Conservation (phyloP, 2,329 filamentous ascomycete species). For the Chalaropsis ovoidea region DNA sequence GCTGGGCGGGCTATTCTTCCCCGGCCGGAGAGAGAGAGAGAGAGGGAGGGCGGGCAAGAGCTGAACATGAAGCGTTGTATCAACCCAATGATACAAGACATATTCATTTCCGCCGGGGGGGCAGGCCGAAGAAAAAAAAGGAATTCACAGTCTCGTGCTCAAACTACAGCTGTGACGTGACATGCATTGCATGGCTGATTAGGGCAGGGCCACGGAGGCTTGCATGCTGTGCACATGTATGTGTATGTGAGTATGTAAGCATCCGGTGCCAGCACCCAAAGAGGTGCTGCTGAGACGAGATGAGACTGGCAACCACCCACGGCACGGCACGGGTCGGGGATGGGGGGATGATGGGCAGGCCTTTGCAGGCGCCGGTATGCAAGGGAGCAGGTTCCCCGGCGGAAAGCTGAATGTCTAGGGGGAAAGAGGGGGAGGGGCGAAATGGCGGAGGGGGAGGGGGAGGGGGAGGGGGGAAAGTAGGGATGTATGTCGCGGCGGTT, state of each 20-base stretch:
- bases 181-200: background rate
- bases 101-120: background rate
- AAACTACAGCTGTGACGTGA: background rate
- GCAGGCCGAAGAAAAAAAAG: background rate
- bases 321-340: conserved; percentile 5
- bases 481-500: background rate
- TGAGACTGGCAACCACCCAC: background rate
- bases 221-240: background rate
- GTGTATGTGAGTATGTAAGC: background rate
- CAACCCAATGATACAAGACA: background rate
- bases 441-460: background rate
- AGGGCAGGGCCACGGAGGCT: too few species aligned
- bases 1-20: too few species aligned
- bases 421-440: background rate
- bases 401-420: background rate
- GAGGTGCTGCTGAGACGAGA: background rate
- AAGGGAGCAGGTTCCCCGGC: conserved; percentile 3
- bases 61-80: too few species aligned
- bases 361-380: background rate
- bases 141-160: background rate
- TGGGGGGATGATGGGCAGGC: background rate
- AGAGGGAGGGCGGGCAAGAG: too few species aligned
- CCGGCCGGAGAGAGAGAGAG: too few species aligned
- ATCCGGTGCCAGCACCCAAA: background rate
- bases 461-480: background rate